Percentiles rank a stretch among this genome's conserved stretches.
Conservation (phyloP, 345 rosid genomes). For the Raphanus raphanistrum region DNA sequence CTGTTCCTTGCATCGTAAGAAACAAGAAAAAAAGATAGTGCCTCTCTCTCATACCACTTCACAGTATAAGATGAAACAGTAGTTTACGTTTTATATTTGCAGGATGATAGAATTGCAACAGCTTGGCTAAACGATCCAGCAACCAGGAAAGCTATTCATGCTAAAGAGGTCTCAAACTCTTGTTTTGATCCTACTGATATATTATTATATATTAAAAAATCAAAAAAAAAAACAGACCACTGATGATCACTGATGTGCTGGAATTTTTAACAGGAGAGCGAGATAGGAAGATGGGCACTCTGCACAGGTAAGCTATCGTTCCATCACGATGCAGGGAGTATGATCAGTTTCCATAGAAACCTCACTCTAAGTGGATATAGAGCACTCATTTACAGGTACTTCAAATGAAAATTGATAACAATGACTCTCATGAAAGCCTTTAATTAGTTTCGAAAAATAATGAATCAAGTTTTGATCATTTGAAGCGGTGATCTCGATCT, state of each 20-base stretch:
- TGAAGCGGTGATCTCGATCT: conserved; percentile 90
- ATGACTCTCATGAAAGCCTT: not conserved
- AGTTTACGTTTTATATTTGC: not conserved
- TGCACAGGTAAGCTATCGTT: conserved; percentile 52
- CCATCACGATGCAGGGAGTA: conserved; percentile 74
- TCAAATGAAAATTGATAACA: not conserved
- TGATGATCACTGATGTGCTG: not conserved
- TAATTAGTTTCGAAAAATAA: not conserved
- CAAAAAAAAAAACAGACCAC: not conserved
- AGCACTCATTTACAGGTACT: conserved; percentile 82
- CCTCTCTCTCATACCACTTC: not conserved
- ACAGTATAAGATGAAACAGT: not conserved
- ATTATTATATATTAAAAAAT: not conserved
- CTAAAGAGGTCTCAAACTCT: conserved; percentile 52
- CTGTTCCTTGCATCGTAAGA: conserved; percentile 85
- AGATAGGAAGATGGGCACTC: conserved; percentile 58
- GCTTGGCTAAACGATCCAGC: conserved; percentile 69
- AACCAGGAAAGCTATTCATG: conserved; percentile 70
- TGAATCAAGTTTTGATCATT: not conserved
- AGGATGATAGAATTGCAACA: conserved; percentile 85
- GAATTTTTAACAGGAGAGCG: conserved; percentile 41
- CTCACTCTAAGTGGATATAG: conserved; percentile 69
- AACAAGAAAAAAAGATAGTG: not conserved
- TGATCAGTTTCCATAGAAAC: conserved; percentile 80
- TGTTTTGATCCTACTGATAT: not conserved